Conservation (phyloP, 2,329 filamentous ascomycete genomes). For the Neonectria coccinea region DNA sequence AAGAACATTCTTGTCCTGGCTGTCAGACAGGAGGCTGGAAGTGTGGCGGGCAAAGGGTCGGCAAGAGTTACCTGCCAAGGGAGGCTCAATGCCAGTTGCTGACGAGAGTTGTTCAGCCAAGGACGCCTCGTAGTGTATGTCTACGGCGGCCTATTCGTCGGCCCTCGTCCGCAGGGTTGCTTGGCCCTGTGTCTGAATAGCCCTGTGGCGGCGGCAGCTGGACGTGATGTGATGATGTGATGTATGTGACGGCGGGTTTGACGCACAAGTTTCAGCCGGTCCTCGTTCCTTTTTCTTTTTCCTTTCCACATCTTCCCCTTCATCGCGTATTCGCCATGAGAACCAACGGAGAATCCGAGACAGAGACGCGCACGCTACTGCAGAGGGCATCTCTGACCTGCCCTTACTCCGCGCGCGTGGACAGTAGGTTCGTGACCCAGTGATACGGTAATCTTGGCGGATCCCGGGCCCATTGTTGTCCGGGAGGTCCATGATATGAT, state of each 20-base stretch:
- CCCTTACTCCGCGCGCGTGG: background rate
- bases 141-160: background rate
- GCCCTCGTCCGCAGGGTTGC: too few relatives aligned
- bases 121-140: background rate
- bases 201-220: background rate
- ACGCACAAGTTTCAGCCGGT: background rate
- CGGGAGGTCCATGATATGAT: background rate
- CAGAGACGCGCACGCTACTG: background rate
- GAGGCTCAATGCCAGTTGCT: background rate
- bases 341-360: background rate
- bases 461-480: slow-evolving; percentile 1
- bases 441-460: background rate
- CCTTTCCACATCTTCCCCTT: too few relatives aligned
- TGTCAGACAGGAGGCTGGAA: background rate
- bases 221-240: background rate
- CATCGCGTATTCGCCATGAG: background rate
- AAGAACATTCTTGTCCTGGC: background rate
- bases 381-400: background rate
- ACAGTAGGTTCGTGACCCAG: background rate
- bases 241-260: background rate
- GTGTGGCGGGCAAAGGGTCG: background rate
- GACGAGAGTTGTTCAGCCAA: background rate
- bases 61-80: background rate
- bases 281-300: background rate
- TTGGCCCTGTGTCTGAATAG: background rate